Evolutionary conservation across 306 rosid species (phyloP).

Genomic region (Glycine soja): DNA sequence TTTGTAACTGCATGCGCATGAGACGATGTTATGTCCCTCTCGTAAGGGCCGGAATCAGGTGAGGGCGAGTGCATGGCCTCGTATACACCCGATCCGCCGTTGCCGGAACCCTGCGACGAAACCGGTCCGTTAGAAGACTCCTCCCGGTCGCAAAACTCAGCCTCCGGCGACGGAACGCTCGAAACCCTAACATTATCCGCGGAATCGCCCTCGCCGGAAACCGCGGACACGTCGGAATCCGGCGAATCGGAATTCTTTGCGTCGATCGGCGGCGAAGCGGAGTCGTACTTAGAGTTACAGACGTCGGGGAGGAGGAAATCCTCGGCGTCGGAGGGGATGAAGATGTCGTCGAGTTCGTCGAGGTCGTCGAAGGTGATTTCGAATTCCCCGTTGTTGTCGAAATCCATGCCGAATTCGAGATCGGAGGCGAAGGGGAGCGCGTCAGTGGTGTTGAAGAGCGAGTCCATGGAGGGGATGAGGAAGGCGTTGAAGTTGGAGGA

Average conservation of each 20-base stretch:
- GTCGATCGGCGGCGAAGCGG: constrained; percentile 2
- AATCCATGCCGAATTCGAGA: constrained; percentile 56
- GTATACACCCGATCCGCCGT: constrained; percentile 60
- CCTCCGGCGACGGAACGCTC: constrained; percentile 39
- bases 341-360: constrained; percentile 65
- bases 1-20: constrained; percentile 47
- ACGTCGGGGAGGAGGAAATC: constrained; percentile 63
- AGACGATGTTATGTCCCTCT: constrained; percentile 59
- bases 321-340: constrained; percentile 66
- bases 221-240: constrained; percentile 50
- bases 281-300: constrained; percentile 37
- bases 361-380: constrained; percentile 81
- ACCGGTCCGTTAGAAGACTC: constrained; percentile 59
- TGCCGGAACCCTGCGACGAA: constrained; percentile 83
- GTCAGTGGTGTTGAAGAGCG: constrained; percentile 48
- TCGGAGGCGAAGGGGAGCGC: constrained; percentile 53
- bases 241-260: constrained; percentile 48
- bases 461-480: constrained; percentile 69
- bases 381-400: constrained; percentile 53
- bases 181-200: constrained; percentile 31
- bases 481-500: constrained; percentile 55
- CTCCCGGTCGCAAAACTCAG: constrained; percentile 52
- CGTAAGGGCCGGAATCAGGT: constrained; percentile 49
- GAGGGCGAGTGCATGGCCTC: constrained; percentile 58
- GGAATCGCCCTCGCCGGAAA: constrained; percentile 43